A percentile compares a stretch with the other conserved stretches of the same genome.
Evolutionary conservation across 2,329 filamentous ascomycete genomes (phyloP).

Genomic region (Pyrenophora tritici-repentis): DNA sequence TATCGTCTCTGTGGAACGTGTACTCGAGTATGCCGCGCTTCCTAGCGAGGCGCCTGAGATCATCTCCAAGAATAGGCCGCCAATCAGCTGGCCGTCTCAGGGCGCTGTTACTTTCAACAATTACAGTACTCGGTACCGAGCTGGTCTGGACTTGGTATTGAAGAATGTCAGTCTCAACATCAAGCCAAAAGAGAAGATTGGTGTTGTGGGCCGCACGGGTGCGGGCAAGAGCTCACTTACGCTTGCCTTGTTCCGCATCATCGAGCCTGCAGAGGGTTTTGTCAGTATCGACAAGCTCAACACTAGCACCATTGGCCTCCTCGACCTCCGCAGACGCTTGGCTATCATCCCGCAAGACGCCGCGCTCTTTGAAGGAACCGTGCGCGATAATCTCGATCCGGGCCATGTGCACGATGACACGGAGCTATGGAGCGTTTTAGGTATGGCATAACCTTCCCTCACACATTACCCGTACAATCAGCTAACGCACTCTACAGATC

Average conservation of each 20-base stretch:
- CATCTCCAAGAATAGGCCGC: conserved; percentile 82
- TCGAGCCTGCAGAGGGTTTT: conserved; percentile 80
- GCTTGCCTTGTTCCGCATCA: conserved; percentile 90
- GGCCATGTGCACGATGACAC: conserved; percentile 95
- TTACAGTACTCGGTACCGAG: conserved; percentile 91
- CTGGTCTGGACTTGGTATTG: conserved; percentile 86
- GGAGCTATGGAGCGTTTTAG: conserved; percentile 92
- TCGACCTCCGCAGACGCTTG: conserved; percentile 85
- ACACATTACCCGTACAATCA: neutral
- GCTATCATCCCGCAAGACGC: conserved; percentile 99
- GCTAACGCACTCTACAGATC: conserved; percentile 62
- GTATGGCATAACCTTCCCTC: conserved; percentile 56
- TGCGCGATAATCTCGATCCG: conserved; percentile 94
- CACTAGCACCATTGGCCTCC: conserved; percentile 84
- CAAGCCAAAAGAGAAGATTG: conserved; percentile 96
- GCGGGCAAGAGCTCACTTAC: conserved; percentile 96
- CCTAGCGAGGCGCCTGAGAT: conserved; percentile 95
- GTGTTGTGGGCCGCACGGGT: conserved; percentile 92
- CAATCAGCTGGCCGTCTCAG: conserved; percentile 87
- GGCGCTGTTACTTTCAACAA: conserved; percentile 89
- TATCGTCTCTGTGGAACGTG: conserved; percentile 96
- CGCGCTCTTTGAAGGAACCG: conserved; percentile 88
- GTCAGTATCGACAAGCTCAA: conserved; percentile 90
- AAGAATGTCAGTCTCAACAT: conserved; percentile 92
- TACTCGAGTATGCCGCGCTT: conserved; percentile 90